Base-by-base conservation (phyloP, 306 rosid genomes). In the Psophocarpus tetragonolobus region DNA sequence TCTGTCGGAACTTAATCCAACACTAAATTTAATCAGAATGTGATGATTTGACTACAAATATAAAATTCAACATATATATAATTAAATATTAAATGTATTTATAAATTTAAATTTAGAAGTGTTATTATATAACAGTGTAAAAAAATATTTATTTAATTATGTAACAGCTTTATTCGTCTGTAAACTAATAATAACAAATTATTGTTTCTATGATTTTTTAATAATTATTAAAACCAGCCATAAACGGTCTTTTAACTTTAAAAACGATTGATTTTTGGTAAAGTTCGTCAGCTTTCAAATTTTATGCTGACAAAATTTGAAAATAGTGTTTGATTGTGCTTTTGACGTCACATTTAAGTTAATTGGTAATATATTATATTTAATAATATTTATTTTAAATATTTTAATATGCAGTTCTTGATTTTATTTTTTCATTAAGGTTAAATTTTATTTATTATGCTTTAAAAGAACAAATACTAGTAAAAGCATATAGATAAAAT, bases 1-100 rank as follows among this genome's bases (percentile, higher is more conserved):
- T 65, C 11, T 62, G 71, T 75, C 62, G 63, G 80, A 75, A 47
- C 39, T 62, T 75, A 18, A 47, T 64, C 60, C 36, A 62, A 44
- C 50, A 75, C 15, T 44, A 47, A 30, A 30, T 65, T 30, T 30
- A 17, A 32, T 45, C 18, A 17, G 24, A 65, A 20, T 20, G 48
- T 10, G 9, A 58, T 26, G 12, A 54, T 72, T 72, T 36, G 27
- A 56, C 54, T 73, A 9, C 0, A 33, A 38, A 73, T 39, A 26
- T 64, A 26, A 35, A 36, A 15, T 29, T 14, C 6, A 21, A 21
- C 8, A 48, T 53, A 51, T 20, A 47, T 47, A 13, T 6, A n/a
- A n/a, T 27, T 29, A 1, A 60, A 60, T 27, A n/a, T 15, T 61
- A 2, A 27, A 60, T 60, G 13, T 32, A n/a, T 32, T 32, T 62